Conservation (phyloP, 108 stramenopile genomes). For the Aurantiochytrium sp. region DNA sequence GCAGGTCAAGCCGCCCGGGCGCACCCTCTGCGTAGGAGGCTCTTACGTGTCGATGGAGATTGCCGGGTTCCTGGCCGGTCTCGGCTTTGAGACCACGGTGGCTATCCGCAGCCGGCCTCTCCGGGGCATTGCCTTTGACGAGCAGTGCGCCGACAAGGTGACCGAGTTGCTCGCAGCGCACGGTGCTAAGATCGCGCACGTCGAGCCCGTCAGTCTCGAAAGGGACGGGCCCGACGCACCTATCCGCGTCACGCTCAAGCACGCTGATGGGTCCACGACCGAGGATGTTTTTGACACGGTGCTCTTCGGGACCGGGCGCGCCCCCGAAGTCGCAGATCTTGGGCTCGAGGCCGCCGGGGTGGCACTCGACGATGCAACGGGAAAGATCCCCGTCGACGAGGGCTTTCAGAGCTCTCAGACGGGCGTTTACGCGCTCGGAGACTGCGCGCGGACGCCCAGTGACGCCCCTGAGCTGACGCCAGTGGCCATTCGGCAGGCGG, state of each 20-base stretch:
- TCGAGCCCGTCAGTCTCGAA: background rate
- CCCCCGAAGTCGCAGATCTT: slow-evolving; percentile 36
- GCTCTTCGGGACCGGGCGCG: slow-evolving; percentile 44
- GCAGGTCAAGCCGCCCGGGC: slow-evolving; percentile 38
- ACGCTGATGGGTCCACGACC: slow-evolving; percentile 44
- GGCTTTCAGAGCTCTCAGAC: slow-evolving; percentile 47
- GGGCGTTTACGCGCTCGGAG: slow-evolving; percentile 53
- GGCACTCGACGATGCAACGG: background rate
- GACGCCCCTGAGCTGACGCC: slow-evolving; percentile 55
- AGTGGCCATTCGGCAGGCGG: slow-evolving; percentile 52
- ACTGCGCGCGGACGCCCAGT: slow-evolving; percentile 11
- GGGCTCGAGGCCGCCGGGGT: slow-evolving; percentile 41
- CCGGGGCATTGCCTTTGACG: slow-evolving; percentile 70
- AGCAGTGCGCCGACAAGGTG: slow-evolving; percentile 81
- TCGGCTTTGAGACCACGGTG: slow-evolving; percentile 50
- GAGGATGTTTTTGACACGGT: slow-evolving; percentile 52
- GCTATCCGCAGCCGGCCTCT: slow-evolving; percentile 46
- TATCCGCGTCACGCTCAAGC: background rate
- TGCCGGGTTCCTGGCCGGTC: slow-evolving; percentile 53
- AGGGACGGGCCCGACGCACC: background rate
- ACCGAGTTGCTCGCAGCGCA: slow-evolving; percentile 71
- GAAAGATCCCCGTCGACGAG: slow-evolving; percentile 34
- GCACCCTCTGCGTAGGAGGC: slow-evolving; percentile 56
- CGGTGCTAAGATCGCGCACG: slow-evolving; percentile 66
- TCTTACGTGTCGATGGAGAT: slow-evolving; percentile 61